Percentiles rank a stretch among this genome's conserved stretches.
Conservation (phyloP, 164 flowering plant species). For the Hamamelis virginiana region DNA sequence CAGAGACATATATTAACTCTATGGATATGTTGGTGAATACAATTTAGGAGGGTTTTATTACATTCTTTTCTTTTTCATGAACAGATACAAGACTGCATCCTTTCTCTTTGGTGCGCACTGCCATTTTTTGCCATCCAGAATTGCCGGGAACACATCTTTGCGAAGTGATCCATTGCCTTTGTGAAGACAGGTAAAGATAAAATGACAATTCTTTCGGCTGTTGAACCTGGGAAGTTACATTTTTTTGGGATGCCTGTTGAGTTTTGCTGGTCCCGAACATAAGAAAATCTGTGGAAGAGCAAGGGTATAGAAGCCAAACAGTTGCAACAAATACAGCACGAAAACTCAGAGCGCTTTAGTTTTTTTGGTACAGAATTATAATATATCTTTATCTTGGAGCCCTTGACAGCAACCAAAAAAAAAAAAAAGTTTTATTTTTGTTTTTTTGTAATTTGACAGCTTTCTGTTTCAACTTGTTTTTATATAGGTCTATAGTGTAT, state of each 20-base stretch:
- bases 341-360: not conserved
- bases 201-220: not conserved
- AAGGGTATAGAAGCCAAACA: not conserved
- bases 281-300: not conserved
- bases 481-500: slow-evolving; percentile 1
- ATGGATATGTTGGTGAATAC: not conserved
- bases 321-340: not conserved
- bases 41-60: not conserved
- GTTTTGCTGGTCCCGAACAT: not conserved
- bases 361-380: not conserved
- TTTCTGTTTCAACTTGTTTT: not conserved
- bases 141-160: not conserved
- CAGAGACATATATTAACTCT: not conserved
- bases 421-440: too few relatives aligned
- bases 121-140: not conserved
- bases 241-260: not conserved
- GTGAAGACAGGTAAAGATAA: not conserved
- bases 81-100: not conserved
- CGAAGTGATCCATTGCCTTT: not conserved
- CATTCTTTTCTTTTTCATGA: not conserved
- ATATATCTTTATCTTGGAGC: not conserved
- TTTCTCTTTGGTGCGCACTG: not conserved
- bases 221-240: not conserved
- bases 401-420: not conserved
- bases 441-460: not conserved